Base-by-base conservation (phyloP, 768 basidiomycete species). In the Mycena rosella region DNA sequence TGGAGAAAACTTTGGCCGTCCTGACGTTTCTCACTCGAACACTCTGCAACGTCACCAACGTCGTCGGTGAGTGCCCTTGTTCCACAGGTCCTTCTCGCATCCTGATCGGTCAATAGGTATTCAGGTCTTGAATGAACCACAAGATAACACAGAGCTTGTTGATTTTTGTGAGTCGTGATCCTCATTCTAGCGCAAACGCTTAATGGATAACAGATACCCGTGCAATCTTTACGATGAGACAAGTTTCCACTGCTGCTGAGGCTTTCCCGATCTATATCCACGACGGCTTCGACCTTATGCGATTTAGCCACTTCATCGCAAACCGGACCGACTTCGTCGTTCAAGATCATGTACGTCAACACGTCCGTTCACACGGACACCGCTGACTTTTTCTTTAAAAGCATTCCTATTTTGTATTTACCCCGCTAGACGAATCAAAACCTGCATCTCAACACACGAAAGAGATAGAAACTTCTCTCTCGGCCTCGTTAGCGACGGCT, bases 391-490 rank as follows among this genome's bases (percentile, higher is more conserved):
- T 15, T 1, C 40, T 26, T 22, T 15, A 42, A n/a, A 45, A 66
- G 65, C 93, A 94, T 71, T 88, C 89, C 45, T 88, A 93, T 81
- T 87, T 90, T 70, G 87, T 92, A 68, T 92, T 89, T 69, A 87
- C 89, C 0, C 77, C 84, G 2, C 72, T 80, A 2, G 91, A 93
- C 70, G 76, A 80, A 22, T 72, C 72, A 52, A 79, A 83, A 38
- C 76, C 87, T 20, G 92, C 86, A 0, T 79, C 85, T 26, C 80
- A 88, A 63, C 93, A 92, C 71, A 87, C 89, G 11, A 18, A 81
- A 79, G 76, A 84, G 75, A 49, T 91, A 78, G 11, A 77, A 74
- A 61, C 77, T 60, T 75, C 49, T 71, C 83, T 72, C 74, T 88
- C 72, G 68, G 76, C 75, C 73, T 81, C 73, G 53, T 75, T 75